A percentile compares a stretch with the other conserved stretches of the same genome.
phyloP scores from a whole-genome alignment of 2,329 filamentous ascomycete species.

The Hypoxylon sp. region DNA sequence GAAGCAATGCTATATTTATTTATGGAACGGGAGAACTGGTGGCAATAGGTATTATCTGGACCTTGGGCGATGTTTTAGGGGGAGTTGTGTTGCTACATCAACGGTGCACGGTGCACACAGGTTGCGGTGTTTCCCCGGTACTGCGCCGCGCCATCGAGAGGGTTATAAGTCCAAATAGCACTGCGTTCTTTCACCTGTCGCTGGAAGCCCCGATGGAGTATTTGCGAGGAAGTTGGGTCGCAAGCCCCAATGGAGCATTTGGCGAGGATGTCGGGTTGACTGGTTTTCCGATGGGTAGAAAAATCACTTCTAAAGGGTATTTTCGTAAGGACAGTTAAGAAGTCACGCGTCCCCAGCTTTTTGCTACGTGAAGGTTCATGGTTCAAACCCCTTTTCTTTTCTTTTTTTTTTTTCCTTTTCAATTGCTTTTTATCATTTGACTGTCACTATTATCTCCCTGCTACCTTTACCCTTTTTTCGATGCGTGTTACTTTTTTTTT shows the following conservation, averaged over 20 bases:
- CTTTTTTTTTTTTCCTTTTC: background rate
- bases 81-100: background rate
- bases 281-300: background rate
- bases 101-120: background rate
- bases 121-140: background rate
- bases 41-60: background rate
- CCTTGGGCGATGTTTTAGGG: background rate
- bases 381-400: background rate
- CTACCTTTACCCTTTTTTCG: background rate
- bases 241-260: background rate
- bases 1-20: background rate
- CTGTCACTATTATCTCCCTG: background rate
- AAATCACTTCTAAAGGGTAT: background rate
- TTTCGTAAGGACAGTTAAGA: conserved; percentile 7
- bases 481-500: background rate
- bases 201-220: conserved; percentile 5
- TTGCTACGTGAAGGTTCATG: background rate
- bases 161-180: conserved; percentile 4
- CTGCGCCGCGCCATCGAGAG: background rate
- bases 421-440: background rate
- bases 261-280: background rate
- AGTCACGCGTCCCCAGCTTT: conserved; percentile 11
- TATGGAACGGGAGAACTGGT: background rate
- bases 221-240: background rate
- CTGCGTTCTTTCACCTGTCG: background rate